Conservation (phyloP, 2,329 filamentous ascomycete species). For the Ceratocystis papillata region DNA sequence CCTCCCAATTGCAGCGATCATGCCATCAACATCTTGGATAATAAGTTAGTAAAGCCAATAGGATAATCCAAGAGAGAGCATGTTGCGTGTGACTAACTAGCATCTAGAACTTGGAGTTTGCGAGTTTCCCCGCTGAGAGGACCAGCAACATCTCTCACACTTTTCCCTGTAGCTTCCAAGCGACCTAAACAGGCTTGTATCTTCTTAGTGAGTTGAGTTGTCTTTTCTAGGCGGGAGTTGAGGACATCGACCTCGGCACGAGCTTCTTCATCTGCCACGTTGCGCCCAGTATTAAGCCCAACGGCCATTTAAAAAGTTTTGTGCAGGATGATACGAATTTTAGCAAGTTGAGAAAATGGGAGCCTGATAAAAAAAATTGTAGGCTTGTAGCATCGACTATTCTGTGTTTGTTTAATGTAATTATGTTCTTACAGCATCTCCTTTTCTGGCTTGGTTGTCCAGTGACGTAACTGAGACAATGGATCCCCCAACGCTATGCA, state of each 20-base stretch:
- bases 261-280: constrained; percentile 54
- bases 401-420: background rate
- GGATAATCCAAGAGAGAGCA: background rate
- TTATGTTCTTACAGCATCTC: background rate
- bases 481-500: background rate
- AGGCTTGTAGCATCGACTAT: background rate
- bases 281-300: constrained; percentile 30
- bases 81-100: constrained; percentile 45
- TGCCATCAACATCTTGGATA: constrained; percentile 63
- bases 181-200: constrained; percentile 79
- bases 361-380: background rate
- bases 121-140: constrained; percentile 90
- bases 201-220: constrained; percentile 85
- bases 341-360: background rate
- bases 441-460: background rate
- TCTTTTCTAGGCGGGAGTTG: constrained; percentile 74
- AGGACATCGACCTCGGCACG: constrained; percentile 60
- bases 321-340: too few relatives aligned
- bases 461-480: background rate
- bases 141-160: constrained; percentile 81
- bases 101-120: constrained; percentile 73
- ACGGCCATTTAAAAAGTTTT: constrained; percentile 16
- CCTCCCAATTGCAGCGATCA: constrained; percentile 77
- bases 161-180: constrained; percentile 78
- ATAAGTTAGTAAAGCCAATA: background rate